Evolutionary conservation across 441 rosid genomes (phyloP), one percentile per base, ranked within the genome.

Genomic region (Syzygium malaccense): DNA sequence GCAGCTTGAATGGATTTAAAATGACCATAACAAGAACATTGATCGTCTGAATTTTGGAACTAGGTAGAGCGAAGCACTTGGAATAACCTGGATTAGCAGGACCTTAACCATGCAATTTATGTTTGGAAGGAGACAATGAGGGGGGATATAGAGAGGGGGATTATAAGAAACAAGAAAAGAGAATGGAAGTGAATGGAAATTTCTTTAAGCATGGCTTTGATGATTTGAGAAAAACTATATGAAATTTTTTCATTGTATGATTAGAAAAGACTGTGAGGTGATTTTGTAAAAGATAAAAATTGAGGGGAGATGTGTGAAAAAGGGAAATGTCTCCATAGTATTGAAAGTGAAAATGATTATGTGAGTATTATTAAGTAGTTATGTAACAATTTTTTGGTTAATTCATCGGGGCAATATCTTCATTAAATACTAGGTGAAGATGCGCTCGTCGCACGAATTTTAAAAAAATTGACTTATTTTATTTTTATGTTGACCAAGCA

Each of bases 111-210:
- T 5, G 32, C 32, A 28, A 60, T 60, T 13, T 60, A 13, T 28
- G 32, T 13, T 60, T 12, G 66, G 66, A 30, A 60, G 66, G 66
- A 26, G 30, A 28, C 14, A 60, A 57, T 25, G 62, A 57, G 66
- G 3, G n/a, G 4, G 28, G n/a, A 57, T 3, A 4, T 12, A 8
- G 14, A 11, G 6, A 1, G 64, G 14, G n/a, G 0, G 15, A 14
- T 26, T 7, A 4, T 26, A 26, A 26, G 32, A 60, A 60, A 1
- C 15, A 6, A 60, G n/a, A 60, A 12, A 60, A 28, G 66, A 28
- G 66, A 60, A 60, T 12, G 17, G 66, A n/a, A 60, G 66, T 58
- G 66, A 28, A 58, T 3, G 13, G 15, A 26, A 60, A 26, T 58
- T 12, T 58, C 32, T 28, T 26, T 28, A 26, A 14, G 32, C 8